Percentiles rank a stretch among this genome's conserved stretches.
These are phyloP conservation scores for Thalassiosira mediterranea DNA, from an alignment of 352 stramenopile genomes.

Conservation along the genomic window DNA sequence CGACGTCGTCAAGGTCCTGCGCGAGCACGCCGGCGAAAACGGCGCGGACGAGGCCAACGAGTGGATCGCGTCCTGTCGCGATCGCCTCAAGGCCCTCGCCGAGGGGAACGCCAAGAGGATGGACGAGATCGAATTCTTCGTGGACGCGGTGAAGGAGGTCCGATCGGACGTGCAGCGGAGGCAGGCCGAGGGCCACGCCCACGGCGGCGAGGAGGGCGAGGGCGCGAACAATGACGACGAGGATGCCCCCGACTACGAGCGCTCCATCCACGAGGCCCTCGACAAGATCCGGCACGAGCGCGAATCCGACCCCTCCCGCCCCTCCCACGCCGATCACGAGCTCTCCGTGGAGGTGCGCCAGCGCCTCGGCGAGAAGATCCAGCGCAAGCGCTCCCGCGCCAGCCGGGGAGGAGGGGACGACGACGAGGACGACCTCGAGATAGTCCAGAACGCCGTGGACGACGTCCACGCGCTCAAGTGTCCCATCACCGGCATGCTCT, in stretches of 20 bases:
- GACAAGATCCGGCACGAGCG: conserved; percentile 30
- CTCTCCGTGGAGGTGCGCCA: conserved; percentile 44
- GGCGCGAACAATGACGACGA: not conserved
- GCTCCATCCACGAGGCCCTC: conserved; percentile 37
- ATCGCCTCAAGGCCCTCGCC: conserved; percentile 47
- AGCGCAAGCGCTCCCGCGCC: conserved; percentile 27
- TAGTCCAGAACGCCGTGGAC: conserved; percentile 30
- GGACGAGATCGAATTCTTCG: conserved; percentile 47
- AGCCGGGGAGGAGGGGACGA: conserved; percentile 47
- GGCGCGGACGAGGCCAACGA: conserved; percentile 36
- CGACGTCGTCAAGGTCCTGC: conserved; percentile 30
- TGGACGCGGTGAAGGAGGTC: conserved; percentile 30
- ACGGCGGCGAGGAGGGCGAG: conserved; percentile 5
- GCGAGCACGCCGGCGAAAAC: conserved; percentile 3
- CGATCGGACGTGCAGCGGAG: conserved; percentile 10
- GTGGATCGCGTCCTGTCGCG: conserved; percentile 36
- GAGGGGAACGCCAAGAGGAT: conserved; percentile 45
- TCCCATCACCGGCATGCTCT: conserved; percentile 64
- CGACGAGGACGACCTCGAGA: conserved; percentile 60
- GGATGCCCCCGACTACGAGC: conserved; percentile 52
- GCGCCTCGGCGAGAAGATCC: conserved; percentile 55
- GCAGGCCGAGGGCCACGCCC: not conserved
- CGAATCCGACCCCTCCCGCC: conserved; percentile 13
- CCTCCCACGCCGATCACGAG: conserved; percentile 45
- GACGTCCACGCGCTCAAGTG: conserved; percentile 69